Conservation (phyloP, 202 grass and related monocot genomes). For the Bolboschoenoplectus hybrid region DNA sequence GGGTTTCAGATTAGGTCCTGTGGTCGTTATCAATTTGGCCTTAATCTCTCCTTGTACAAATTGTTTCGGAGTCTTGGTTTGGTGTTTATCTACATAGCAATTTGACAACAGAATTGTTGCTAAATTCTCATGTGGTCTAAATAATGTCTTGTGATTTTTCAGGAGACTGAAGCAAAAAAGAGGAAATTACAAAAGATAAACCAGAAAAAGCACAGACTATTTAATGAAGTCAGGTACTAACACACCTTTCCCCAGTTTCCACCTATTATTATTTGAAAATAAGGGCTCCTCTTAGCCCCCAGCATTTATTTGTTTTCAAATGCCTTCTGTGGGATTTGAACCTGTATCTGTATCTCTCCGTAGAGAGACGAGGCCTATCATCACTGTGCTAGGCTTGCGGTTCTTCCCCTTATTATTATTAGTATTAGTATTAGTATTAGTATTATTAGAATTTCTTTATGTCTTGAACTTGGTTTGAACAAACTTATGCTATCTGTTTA, state of each 20-base stretch:
- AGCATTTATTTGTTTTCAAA: too few relatives aligned
- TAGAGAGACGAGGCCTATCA: too few relatives aligned
- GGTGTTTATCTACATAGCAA: slow-evolving; percentile 17
- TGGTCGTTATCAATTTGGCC: slow-evolving; percentile 8
- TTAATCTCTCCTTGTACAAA: not conserved
- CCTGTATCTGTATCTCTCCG: too few relatives aligned
- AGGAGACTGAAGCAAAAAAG: slow-evolving; percentile 80
- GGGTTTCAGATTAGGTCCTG: not conserved
- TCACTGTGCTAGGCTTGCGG: too few relatives aligned
- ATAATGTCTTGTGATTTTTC: slow-evolving; percentile 12
- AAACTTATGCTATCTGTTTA: not conserved
- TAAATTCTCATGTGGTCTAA: slow-evolving; percentile 8
- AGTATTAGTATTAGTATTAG: too few relatives aligned
- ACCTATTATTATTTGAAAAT: not conserved
- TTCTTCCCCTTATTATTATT: too few relatives aligned
- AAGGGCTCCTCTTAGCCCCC: too few relatives aligned
- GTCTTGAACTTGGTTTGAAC: not conserved
- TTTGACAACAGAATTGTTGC: not conserved
- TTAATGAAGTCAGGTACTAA: slow-evolving; percentile 75
- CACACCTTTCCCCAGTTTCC: not conserved
- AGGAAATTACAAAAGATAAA: slow-evolving; percentile 46
- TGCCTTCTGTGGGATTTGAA: too few relatives aligned
- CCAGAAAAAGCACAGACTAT: slow-evolving; percentile 51
- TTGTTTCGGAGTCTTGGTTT: not conserved
- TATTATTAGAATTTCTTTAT: not conserved